Evolutionary conservation across 1,139 yeast species (phyloP), one percentile per base, ranked within the genome.

Genomic region (Torulaspora globosa): DNA sequence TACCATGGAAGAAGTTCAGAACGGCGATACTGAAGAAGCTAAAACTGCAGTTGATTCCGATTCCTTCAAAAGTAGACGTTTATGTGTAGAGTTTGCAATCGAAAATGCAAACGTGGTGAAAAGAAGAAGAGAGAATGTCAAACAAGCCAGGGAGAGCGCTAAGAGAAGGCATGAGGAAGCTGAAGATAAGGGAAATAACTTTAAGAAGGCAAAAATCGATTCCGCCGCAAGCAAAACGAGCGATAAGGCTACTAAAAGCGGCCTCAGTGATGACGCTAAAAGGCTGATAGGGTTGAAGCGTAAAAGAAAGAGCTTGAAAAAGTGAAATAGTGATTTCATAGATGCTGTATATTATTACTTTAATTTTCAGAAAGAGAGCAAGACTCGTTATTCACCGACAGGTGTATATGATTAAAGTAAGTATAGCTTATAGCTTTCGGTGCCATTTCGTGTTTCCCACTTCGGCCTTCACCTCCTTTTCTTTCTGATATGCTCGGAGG

Each of bases 11-110:
- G 97, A 90, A 67, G 76, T 87, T 31, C 56, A 78, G 15, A 88
- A 76, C 50, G 96, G 95, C 9, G 66, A 84, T 51, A 71, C 74
- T 28, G 94, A 84, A 6, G 92, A 85, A 43, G 87, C 84, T 66
- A 69, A 72, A 66, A 76, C 79, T 61, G 44, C 65, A 26, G 77
- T 79, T 14, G 71, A 78, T 51, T 59, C 72, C 39, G 84, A 80
- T 48, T 78, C 79, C 30, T 48, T 58, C 3, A 72, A 74, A 39
- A 82, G 80, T 66, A 81, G 97, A 70, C 79, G 88, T 51, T 73
- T 92, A 51, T 88, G 92, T 59, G 97, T 81, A 23, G 99, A 92
- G 67, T 92, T 94, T 72, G 97, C 99, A 7, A 76, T 92, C 61
- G 97, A 90, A 66, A 89, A 92, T 66, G 95, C 97, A 15, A 85